Evolutionary conservation across 495 filamentous ascomycete species (phyloP).

Genomic region (Penicillium angulare): DNA sequence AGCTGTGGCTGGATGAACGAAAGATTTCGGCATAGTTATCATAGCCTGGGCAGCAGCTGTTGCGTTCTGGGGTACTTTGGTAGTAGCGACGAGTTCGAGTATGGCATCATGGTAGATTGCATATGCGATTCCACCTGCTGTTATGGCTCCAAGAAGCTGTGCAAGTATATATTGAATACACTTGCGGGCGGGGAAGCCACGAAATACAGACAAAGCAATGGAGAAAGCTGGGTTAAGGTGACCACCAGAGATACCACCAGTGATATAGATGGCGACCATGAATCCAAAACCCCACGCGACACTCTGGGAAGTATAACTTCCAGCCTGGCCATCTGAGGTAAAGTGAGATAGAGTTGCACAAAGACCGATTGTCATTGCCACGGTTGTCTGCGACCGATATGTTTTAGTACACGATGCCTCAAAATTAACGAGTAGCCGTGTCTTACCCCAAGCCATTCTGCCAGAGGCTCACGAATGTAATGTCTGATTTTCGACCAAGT

Average conservation of each 20-base stretch:
- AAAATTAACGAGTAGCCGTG: background rate
- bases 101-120: conserved; percentile 18
- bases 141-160: conserved; percentile 14
- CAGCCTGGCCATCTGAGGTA: conserved; percentile 8
- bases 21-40: conserved; percentile 50
- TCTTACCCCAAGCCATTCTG: conserved; percentile 20
- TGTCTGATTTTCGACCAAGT: conserved; percentile 14
- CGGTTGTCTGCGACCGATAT: conserved; percentile 10
- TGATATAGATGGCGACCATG: conserved; percentile 18
- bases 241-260: conserved; percentile 17
- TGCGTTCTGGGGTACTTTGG: background rate
- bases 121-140: conserved; percentile 15
- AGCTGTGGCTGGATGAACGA: conserved; percentile 45
- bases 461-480: conserved; percentile 13
- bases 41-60: conserved; percentile 44
- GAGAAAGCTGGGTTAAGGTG: conserved; percentile 19
- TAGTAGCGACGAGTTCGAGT: conserved; percentile 1
- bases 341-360: conserved; percentile 11
- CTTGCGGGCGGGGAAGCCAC: conserved; percentile 15
- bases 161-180: conserved; percentile 12
- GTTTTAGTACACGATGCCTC: background rate
- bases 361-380: conserved; percentile 15
- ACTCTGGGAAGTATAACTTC: conserved; percentile 9
- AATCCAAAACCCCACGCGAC: conserved; percentile 18
- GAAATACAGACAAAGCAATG: conserved; percentile 14